A percentile compares a stretch with the other conserved stretches of the same genome.
Evolutionary conservation across 2,329 filamentous ascomycete genomes (phyloP).

Genomic region (Fusarium sp.): DNA sequence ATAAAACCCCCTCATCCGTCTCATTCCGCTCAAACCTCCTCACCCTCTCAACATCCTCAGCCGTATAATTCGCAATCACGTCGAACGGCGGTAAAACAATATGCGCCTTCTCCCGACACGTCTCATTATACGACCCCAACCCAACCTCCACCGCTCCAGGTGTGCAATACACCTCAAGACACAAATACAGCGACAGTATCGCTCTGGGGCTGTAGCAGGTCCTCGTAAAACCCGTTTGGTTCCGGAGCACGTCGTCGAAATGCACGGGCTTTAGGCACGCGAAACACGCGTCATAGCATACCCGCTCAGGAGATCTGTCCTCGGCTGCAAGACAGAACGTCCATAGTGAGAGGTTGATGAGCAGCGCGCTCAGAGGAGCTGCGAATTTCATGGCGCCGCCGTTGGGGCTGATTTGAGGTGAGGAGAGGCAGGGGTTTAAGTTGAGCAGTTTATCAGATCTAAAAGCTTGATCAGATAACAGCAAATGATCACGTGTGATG

Average conservation of each 20-base stretch:
- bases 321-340: not conserved
- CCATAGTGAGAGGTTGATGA: slow-evolving; percentile 1
- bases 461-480: slow-evolving; percentile 37
- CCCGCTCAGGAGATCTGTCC: slow-evolving; percentile 17
- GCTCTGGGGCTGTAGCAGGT: slow-evolving; percentile 44
- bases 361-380: not conserved
- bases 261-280: slow-evolving; percentile 39
- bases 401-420: not conserved
- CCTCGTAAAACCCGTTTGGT: slow-evolving; percentile 25
- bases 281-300: slow-evolving; percentile 48
- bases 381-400: slow-evolving; percentile 28
- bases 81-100: slow-evolving; percentile 46
- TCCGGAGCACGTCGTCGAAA: slow-evolving; percentile 44
- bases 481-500: not conserved
- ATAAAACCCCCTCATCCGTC: not conserved
- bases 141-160: slow-evolving; percentile 35
- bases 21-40: slow-evolving; percentile 44
- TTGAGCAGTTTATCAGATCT: slow-evolving; percentile 36
- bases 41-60: slow-evolving; percentile 44
- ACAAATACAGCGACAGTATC: slow-evolving; percentile 49
- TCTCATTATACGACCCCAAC: slow-evolving; percentile 45
- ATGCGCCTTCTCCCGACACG: slow-evolving; percentile 42
- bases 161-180: slow-evolving; percentile 48
- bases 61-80: slow-evolving; percentile 47
- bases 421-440: not conserved